Percentiles rank a stretch among this genome's conserved stretches.
These are phyloP conservation scores for Carallia brachiata DNA, from an alignment of 345 rosid species.

Conservation along the genomic window DNA sequence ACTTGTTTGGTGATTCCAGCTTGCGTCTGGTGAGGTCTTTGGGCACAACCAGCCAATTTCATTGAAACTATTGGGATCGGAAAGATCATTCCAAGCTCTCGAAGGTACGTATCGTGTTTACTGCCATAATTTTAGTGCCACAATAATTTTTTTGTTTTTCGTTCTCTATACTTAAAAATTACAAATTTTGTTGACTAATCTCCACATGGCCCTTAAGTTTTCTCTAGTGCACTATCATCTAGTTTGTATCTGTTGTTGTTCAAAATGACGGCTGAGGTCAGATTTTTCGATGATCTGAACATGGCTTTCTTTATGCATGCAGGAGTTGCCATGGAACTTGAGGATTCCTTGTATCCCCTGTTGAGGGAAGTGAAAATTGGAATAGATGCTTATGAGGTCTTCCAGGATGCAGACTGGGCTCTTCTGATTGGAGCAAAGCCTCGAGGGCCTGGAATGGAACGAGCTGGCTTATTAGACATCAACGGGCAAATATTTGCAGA, in stretches of 20 bases:
- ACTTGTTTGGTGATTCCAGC: conserved; percentile 43
- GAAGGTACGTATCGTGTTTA: conserved; percentile 52
- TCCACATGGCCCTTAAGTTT: too few relatives aligned
- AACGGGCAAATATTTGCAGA: conserved; percentile 92
- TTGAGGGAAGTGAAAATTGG: conserved; percentile 92
- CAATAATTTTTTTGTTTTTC: not conserved
- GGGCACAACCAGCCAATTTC: conserved; percentile 91
- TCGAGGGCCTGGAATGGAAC: conserved; percentile 98
- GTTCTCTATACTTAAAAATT: not conserved
- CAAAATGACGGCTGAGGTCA: too few relatives aligned
- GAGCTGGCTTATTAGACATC: conserved; percentile 82
- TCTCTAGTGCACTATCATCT: too few relatives aligned
- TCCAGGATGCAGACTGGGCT: conserved; percentile 97
- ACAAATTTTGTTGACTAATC: not conserved
- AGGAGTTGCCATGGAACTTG: conserved; percentile 99
- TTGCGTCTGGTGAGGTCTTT: conserved; percentile 92
- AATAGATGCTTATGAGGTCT: conserved; percentile 74
- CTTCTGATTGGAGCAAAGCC: conserved; percentile 97
- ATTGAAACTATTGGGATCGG: conserved; percentile 87
- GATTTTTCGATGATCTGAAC: conserved; percentile 1
- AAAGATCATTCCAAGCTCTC: conserved; percentile 87
- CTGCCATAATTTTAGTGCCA: not conserved
- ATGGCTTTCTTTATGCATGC: conserved; percentile 15
- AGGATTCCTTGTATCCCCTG: conserved; percentile 92
- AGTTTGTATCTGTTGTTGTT: too few relatives aligned